phyloP scores from a whole-genome alignment of 2,329 filamentous ascomycete species.

The Colletotrichum limetticola region DNA sequence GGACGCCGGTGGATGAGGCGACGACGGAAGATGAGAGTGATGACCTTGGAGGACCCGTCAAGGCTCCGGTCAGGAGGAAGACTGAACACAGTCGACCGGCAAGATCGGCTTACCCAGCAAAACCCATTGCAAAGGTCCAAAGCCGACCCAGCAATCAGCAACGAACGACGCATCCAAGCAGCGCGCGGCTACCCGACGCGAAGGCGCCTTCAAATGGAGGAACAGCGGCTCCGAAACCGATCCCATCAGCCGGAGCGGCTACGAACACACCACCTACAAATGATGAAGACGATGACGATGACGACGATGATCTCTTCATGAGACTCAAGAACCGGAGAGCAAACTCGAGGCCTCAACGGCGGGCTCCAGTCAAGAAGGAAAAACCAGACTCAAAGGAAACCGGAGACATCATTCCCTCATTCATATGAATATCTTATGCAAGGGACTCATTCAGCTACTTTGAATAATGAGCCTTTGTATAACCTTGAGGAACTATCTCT shows the following conservation, averaged over 20 bases:
- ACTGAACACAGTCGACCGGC: no score
- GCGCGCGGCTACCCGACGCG: not conserved
- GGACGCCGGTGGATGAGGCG: not conserved
- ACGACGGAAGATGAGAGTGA: slow-evolving; percentile 29
- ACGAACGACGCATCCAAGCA: not conserved
- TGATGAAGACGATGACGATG: not conserved
- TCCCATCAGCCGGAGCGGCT: slow-evolving; percentile 44
- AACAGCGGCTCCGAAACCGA: slow-evolving; percentile 5
- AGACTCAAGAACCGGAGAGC: slow-evolving; percentile 29
- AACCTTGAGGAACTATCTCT: not conserved
- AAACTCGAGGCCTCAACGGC: slow-evolving; percentile 33
- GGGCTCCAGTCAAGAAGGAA: not conserved
- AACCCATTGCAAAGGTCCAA: not conserved
- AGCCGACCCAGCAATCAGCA: not conserved
- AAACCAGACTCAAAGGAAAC: slow-evolving; percentile 19
- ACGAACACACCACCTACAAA: not conserved
- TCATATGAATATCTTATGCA: not conserved
- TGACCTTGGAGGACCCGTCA: slow-evolving; percentile 1
- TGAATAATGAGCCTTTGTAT: not conserved
- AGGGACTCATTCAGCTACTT: not conserved
- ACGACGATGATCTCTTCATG: slow-evolving; percentile 29
- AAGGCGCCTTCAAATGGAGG: not conserved
- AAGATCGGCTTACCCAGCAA: not conserved
- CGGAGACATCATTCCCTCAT: slow-evolving; percentile 36
- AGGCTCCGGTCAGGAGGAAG: not conserved